A percentile compares a stretch with the other conserved stretches of the same genome.
Conservation (phyloP, 106 monocot genomes). For the Alisma plantagoaquatica region DNA sequence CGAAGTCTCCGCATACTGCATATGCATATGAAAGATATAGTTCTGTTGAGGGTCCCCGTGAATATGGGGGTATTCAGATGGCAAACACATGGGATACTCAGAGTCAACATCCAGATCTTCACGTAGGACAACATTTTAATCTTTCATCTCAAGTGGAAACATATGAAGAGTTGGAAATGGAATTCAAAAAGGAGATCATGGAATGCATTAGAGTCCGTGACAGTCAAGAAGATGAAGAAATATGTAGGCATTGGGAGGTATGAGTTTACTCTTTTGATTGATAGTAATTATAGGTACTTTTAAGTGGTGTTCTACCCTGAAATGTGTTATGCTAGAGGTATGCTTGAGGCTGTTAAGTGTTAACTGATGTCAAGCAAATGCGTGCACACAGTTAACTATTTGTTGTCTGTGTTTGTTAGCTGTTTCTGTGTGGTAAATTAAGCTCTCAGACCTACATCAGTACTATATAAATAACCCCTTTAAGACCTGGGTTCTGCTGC, state of each 20-base stretch:
- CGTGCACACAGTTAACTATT: too few species aligned
- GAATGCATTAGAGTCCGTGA: slow-evolving; percentile 50
- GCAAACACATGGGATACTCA: slow-evolving; percentile 37
- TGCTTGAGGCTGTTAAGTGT: too few species aligned
- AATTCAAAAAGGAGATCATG: slow-evolving; percentile 57
- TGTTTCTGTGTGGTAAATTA: too few species aligned
- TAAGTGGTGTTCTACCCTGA: too few species aligned
- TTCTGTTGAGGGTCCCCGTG: slow-evolving; percentile 39
- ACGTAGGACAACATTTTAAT: slow-evolving; percentile 28
- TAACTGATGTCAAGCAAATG: too few species aligned
- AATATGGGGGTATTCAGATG: slow-evolving; percentile 21
- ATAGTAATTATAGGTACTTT: too few species aligned
- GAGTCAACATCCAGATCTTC: slow-evolving; percentile 30
- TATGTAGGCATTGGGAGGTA: slow-evolving; percentile 85
- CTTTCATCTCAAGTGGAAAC: slow-evolving; percentile 24
- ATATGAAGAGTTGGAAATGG: slow-evolving; percentile 70
- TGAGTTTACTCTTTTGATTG: neutral
- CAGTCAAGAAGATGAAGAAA: slow-evolving; percentile 88
- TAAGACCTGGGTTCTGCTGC: too few species aligned
- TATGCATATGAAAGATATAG: slow-evolving; percentile 32
- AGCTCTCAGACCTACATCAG: too few species aligned
- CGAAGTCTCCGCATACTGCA: slow-evolving; percentile 46
- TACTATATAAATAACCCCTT: too few species aligned
- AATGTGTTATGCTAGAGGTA: too few species aligned
- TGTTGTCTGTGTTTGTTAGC: too few species aligned